A percentile compares a stretch with the other conserved stretches of the same genome.
Evolutionary conservation across 2,329 filamentous ascomycete species (phyloP).

Genomic region (Ophiostoma triangulosporum): DNA sequence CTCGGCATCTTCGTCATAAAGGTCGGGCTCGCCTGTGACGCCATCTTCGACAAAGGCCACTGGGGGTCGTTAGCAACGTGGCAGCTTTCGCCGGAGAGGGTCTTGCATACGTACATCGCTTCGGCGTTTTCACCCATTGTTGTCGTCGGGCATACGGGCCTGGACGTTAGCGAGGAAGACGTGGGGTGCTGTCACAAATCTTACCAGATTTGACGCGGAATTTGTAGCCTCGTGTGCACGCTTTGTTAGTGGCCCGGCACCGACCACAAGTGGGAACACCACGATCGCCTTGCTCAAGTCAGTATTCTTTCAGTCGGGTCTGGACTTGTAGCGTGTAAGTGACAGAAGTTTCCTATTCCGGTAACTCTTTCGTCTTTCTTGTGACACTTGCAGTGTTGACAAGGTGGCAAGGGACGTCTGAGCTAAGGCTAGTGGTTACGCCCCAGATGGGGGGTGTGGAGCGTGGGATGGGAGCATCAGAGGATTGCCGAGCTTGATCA

Average conservation of each 20-base stretch:
- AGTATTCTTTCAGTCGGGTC: neutral
- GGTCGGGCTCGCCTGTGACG: conserved; percentile 6
- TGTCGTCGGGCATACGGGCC: conserved; percentile 20
- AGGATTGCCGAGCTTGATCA: neutral
- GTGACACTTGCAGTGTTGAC: too few relatives aligned
- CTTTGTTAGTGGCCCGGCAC: conserved; percentile 17
- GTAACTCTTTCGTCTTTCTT: neutral
- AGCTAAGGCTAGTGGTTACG: neutral
- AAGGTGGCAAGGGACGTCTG: neutral
- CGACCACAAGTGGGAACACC: conserved; percentile 21
- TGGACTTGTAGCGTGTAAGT: neutral
- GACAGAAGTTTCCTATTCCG: neutral
- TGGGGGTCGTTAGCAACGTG: conserved; percentile 8
- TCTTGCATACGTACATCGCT: conserved; percentile 13
- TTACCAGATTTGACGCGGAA: conserved; percentile 20
- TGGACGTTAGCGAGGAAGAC: conserved; percentile 1
- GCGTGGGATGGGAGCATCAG: neutral
- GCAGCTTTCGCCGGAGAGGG: neutral
- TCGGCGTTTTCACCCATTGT: conserved; percentile 22
- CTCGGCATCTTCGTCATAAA: conserved; percentile 6
- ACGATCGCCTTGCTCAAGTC: conserved; percentile 24
- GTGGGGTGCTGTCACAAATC: neutral
- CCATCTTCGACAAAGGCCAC: conserved; percentile 12
- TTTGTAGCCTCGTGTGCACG: conserved; percentile 21
- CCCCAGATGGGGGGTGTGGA: neutral